Evolutionary conservation across 148 eudicot genomes (phyloP).

Genomic region (Vaccinium macrocarpon): DNA sequence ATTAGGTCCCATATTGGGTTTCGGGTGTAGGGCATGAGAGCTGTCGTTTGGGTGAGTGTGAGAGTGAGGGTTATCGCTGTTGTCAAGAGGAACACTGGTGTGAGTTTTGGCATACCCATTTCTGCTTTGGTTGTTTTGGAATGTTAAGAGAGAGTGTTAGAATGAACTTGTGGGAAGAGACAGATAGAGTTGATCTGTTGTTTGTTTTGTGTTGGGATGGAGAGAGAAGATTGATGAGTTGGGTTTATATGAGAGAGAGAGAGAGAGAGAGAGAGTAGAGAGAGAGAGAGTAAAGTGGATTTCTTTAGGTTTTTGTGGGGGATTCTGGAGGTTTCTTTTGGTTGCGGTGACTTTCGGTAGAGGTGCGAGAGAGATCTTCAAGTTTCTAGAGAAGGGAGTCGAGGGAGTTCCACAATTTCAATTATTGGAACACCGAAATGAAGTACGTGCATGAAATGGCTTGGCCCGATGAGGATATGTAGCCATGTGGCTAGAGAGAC

Average conservation of each 20-base stretch:
- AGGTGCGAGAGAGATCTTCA: background rate
- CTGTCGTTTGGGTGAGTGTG: conserved; percentile 6
- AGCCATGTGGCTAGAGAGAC: too few species aligned
- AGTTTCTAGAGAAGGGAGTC: background rate
- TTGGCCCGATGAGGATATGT: too few species aligned
- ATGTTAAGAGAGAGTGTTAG: background rate
- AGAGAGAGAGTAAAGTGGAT: background rate
- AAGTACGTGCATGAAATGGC: background rate
- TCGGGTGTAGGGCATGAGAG: conserved; percentile 51
- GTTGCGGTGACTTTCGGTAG: background rate
- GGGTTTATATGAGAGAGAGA: background rate
- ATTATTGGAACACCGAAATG: background rate
- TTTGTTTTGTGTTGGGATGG: background rate
- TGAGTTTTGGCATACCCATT: conserved; percentile 4
- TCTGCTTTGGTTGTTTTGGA: background rate
- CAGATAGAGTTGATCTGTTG: too few species aligned
- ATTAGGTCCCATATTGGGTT: conserved; percentile 35
- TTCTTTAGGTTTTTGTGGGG: background rate
- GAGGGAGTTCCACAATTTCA: background rate
- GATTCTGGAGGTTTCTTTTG: background rate
- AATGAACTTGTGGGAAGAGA: too few species aligned
- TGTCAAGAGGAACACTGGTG: conserved; percentile 1
- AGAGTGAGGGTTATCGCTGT: background rate
- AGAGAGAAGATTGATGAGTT: background rate
- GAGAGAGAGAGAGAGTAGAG: background rate